Percentiles rank a stretch among this genome's conserved stretches.
Evolutionary conservation across 1,284 basidiomycete species (phyloP).

Genomic region (Papiliotrema fonsecae): DNA sequence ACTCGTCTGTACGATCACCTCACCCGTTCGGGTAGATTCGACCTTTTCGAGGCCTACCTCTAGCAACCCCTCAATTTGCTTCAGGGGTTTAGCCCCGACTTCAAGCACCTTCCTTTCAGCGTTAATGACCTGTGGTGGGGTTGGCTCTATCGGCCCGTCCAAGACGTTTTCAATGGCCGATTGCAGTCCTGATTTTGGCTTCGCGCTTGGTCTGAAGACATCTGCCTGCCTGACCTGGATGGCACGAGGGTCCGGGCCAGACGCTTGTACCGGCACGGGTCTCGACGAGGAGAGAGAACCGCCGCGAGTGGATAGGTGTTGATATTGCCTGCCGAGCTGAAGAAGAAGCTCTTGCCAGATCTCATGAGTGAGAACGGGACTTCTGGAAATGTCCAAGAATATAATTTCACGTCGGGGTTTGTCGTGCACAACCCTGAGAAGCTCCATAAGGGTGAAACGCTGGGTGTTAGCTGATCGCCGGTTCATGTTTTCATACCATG

Average conservation of each 20-base stretch:
- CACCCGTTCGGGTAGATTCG: conserved; percentile 13
- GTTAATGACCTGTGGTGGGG: conserved; percentile 16
- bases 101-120: conserved; percentile 8
- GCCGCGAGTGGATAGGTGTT: conserved; percentile 17
- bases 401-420: conserved; percentile 25
- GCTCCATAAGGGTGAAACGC: conserved; percentile 45
- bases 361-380: conserved; percentile 21
- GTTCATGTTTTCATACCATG: conserved; percentile 11
- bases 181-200: conserved; percentile 16
- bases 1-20: conserved; percentile 13
- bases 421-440: conserved; percentile 29
- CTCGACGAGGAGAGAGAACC: conserved; percentile 2
- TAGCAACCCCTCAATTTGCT: conserved; percentile 14
- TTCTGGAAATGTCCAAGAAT: conserved; percentile 29
- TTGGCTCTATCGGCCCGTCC: conserved; percentile 30
- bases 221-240: conserved; percentile 34
- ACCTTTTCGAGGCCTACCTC: conserved; percentile 18
- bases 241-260: conserved; percentile 20
- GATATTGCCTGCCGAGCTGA: conserved; percentile 25
- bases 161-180: conserved; percentile 22
- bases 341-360: conserved; percentile 37
- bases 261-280: conserved; percentile 8
- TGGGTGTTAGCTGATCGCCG: conserved; percentile 6
- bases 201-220: conserved; percentile 33
- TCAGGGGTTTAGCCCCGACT: conserved; percentile 18